phyloP scores from a whole-genome alignment of 2,329 filamentous ascomycete genomes.

The Calonectria fujianensis region DNA sequence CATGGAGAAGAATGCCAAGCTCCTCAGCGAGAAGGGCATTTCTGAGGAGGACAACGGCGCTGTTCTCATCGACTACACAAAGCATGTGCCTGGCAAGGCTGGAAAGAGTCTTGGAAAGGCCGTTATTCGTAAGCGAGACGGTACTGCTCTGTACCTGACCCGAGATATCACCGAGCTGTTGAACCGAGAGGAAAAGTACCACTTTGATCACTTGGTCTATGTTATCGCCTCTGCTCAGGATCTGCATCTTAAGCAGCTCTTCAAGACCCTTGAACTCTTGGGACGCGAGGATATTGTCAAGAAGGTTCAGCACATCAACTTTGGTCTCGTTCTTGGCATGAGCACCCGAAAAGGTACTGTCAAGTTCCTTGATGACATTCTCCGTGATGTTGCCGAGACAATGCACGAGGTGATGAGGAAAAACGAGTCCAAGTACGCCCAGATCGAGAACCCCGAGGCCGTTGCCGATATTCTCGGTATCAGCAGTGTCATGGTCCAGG shows the following conservation, averaged over 20 bases:
- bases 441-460: constrained; percentile 87
- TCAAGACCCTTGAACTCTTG: constrained; percentile 85
- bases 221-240: constrained; percentile 84
- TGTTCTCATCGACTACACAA: constrained; percentile 82
- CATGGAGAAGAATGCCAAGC: constrained; percentile 78
- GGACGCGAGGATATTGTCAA: constrained; percentile 80
- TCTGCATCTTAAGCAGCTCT: constrained; percentile 82
- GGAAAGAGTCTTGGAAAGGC: constrained; percentile 83
- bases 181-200: constrained; percentile 76
- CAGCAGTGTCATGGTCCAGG: constrained; percentile 97
- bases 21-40: constrained; percentile 76
- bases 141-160: constrained; percentile 85
- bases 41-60: constrained; percentile 83
- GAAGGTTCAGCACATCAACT: constrained; percentile 85
- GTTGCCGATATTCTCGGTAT: constrained; percentile 94
- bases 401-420: constrained; percentile 99
- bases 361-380: constrained; percentile 75
- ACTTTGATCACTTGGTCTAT: constrained; percentile 88
- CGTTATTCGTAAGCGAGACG: constrained; percentile 83
- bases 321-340: constrained; percentile 83
- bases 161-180: constrained; percentile 86
- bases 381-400: constrained; percentile 86
- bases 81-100: constrained; percentile 79
- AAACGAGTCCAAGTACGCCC: constrained; percentile 92
- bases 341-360: constrained; percentile 83